Base-by-base conservation (phyloP, 495 filamentous ascomycete species). In the Penicillium malachiteum region DNA sequence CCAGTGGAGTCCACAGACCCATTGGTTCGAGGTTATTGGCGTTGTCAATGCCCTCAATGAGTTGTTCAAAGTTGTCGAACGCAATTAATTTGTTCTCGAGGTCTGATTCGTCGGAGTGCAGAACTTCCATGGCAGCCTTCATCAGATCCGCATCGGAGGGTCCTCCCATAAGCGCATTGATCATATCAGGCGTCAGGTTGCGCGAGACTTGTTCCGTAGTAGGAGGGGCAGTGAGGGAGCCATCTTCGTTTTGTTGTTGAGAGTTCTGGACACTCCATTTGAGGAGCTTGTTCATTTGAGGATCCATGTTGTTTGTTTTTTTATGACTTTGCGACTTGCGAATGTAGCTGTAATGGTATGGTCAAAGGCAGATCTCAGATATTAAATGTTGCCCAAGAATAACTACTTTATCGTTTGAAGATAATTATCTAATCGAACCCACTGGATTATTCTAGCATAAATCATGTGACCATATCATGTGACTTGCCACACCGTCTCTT, bases 61-160 rank as follows among this genome's bases (percentile, higher is more conserved):
- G 76, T 68, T 95, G 87, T 75, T 97, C 92, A 48, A 97, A 88
- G 76, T 97, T 96, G 80, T 98, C 94, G 71, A 97, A 96, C 32
- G 95, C 95, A 45, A 84, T 84, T 37, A 96, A 67, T 70, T 89
- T 90, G 68, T 93, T 83, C 40, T 92, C 85, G 53, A 95, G 77
- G 7, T 82, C 77, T 33, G 85, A 65, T 59, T 90, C 82, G 5
- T 81, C 66, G 0, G 78, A 84, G 16, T 74, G 75, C 53, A 97
- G 83, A 33, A 87, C 83, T 13, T 77, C 80, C 83, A 98, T 94
- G 44, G 88, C 79, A 34, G 84, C 84, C 48, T 82, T 83, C 94
- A 98, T 97, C 11, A 92, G 78, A 39, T 96, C 90, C 7, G 93
- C 90, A 49, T 98, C 94, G 10, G 85, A 87, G 32, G 90, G 92